These are phyloP conservation scores for Fistulifera solaris DNA, from an alignment of 108 stramenopile genomes.

Conservation along the genomic window DNA sequence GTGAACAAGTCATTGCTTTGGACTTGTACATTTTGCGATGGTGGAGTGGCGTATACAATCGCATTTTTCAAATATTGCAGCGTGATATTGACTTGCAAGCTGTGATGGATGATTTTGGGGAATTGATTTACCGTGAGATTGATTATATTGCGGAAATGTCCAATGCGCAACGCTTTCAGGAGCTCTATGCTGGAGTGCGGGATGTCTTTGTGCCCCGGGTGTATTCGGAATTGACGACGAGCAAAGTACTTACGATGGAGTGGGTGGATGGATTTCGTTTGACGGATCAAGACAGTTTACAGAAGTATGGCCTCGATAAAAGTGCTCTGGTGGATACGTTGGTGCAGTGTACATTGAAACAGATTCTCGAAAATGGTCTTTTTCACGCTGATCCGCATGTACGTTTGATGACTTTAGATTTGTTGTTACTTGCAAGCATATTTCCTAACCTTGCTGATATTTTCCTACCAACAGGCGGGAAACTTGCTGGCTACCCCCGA, in stretches of 20 bases:
- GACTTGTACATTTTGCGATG: conserved; percentile 91
- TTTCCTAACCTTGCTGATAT: neutral
- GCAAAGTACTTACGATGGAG: conserved; percentile 93
- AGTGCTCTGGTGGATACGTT: conserved; percentile 85
- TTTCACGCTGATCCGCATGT: conserved; percentile 17
- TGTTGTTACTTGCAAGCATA: neutral
- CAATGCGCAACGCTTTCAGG: conserved; percentile 90
- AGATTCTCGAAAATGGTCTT: conserved; percentile 92
- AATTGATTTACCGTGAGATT: conserved; percentile 90
- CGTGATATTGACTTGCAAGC: conserved; percentile 82
- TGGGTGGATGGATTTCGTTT: conserved; percentile 90
- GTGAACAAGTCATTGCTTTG: conserved; percentile 88
- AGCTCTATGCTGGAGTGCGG: conserved; percentile 84
- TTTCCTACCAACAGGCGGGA: conserved; percentile 54
- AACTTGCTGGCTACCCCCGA: conserved; percentile 77
- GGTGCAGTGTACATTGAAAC: conserved; percentile 86
- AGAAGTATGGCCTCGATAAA: conserved; percentile 51
- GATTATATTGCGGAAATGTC: conserved; percentile 95
- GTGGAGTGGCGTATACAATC: conserved; percentile 86
- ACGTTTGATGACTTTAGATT: neutral
- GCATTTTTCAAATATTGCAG: conserved; percentile 54
- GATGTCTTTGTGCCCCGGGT: conserved; percentile 90
- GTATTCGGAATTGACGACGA: conserved; percentile 80
- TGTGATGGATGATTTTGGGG: conserved; percentile 96
- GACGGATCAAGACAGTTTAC: conserved; percentile 66